Percentiles rank a stretch among this genome's conserved stretches.
These are phyloP conservation scores for Annulohypoxylon truncatum DNA, from an alignment of 2,329 filamentous ascomycete genomes.

Conservation along the genomic window DNA sequence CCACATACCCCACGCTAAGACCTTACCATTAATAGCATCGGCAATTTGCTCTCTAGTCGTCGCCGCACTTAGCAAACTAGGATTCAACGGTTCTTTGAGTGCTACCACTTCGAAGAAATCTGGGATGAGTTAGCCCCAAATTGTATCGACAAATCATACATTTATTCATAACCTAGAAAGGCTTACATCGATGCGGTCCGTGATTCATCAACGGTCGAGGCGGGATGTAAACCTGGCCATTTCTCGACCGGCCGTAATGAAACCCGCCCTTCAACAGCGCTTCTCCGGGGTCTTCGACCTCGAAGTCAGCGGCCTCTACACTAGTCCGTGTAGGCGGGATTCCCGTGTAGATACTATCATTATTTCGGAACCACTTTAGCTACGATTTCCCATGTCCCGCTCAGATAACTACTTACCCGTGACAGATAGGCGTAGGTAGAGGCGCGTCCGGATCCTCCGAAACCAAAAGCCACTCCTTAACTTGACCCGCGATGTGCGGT, in stretches of 20 bases:
- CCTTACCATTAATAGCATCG: conserved; percentile 58
- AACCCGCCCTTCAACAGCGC: conserved; percentile 58
- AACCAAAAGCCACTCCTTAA: conserved; percentile 60
- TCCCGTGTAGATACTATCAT: conserved; percentile 52
- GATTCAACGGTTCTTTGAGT: conserved; percentile 57
- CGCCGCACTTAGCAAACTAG: conserved; percentile 51
- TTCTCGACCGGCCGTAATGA: conserved; percentile 57
- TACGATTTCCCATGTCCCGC: no score
- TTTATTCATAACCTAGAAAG: accelerated
- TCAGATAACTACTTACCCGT: conserved; percentile 53
- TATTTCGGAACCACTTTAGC: conserved; percentile 3
- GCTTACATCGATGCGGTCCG: conserved; percentile 62
- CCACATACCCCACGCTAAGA: conserved; percentile 61
- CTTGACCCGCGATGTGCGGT: conserved; percentile 41
- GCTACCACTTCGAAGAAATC: conserved; percentile 64
- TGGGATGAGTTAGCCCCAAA: conserved; percentile 26
- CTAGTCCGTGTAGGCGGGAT: conserved; percentile 53
- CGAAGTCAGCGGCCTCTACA: conserved; percentile 54
- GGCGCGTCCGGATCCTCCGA: conserved; percentile 61
- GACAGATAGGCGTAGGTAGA: conserved; percentile 57
- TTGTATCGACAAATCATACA: neutral
- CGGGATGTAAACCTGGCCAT: conserved; percentile 56
- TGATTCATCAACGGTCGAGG: conserved; percentile 62
- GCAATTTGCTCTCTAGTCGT: conserved; percentile 58
- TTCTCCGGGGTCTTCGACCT: conserved; percentile 45